Evolutionary conservation across 2,329 filamentous ascomycete genomes (phyloP).

Genomic region (Plenodomus lindquistii): DNA sequence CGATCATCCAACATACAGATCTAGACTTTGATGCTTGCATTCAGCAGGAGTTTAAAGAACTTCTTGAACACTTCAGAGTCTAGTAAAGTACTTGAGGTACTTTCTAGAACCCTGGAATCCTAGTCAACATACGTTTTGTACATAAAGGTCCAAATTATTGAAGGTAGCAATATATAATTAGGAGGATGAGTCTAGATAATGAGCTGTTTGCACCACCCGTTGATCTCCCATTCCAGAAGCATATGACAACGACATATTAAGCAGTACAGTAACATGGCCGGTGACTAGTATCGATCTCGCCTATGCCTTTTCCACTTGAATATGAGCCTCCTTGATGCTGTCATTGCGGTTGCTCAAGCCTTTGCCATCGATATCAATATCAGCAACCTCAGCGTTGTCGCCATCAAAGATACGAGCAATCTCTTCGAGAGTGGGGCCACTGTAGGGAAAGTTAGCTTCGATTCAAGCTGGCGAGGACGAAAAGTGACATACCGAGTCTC

Average conservation of each 20-base stretch:
- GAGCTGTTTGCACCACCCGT: background rate
- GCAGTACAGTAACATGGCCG: background rate
- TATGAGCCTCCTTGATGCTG: constrained; percentile 16
- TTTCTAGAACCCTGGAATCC: background rate
- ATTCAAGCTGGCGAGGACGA: constrained; percentile 1
- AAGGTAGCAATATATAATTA: background rate
- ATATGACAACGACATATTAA: background rate
- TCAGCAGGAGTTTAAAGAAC: background rate
- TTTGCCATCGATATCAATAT: constrained; percentile 17
- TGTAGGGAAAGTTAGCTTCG: constrained; percentile 41
- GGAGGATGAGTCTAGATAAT: background rate
- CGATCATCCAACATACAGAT: too few relatives aligned
- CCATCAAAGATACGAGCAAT: constrained; percentile 70
- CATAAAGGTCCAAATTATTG: background rate
- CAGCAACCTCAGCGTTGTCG: constrained; percentile 50
- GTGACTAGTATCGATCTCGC: background rate
- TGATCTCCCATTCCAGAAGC: background rate
- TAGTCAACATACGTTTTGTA: background rate
- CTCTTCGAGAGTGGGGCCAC: constrained; percentile 69
- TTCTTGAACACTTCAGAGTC: background rate
- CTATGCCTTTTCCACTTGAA: constrained; percentile 17
- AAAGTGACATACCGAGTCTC: constrained; percentile 54
- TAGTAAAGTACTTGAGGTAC: background rate
- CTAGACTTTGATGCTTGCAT: too few relatives aligned
- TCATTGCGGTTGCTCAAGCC: constrained; percentile 6